Base-by-base conservation (phyloP, 2,329 filamentous ascomycete genomes). In the Parafenestella ontariensis region DNA sequence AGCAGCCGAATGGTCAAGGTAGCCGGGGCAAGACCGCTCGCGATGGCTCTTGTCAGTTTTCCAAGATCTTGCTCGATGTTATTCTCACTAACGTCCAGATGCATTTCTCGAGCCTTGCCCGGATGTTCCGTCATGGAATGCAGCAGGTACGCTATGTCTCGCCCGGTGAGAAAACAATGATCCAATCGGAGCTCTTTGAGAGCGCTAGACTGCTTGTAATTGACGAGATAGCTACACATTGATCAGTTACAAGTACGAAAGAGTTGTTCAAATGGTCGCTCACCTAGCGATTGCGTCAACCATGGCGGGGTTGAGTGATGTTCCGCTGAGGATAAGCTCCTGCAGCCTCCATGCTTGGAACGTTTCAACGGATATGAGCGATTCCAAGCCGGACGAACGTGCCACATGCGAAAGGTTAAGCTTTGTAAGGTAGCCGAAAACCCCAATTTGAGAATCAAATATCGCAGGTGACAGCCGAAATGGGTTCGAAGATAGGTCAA, bases 401-500 rank as follows among this genome's bases (percentile, higher is more conserved):
- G 86, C 83, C 18, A 89, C 81, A 52, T 87, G 83, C 8, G 87
- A 89, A 3, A 91, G 74, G 61, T 90, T 85, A 49, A 90, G 78
- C 60, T 85, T 87, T 36, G 87, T 83, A 33, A 91, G 82, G 52
- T 85, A 86, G 31, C 83, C 82, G 74, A 90, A 89, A 49, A 87
- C 84, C 21, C 85, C 83, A 68, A 90, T 85, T 55, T 88, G 85
- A 44, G 83, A 83, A 61, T 88, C 87, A 48, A 90, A 86, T n/a
- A 83, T 78, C 15, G 84, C 79, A 0, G 87, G 85, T 47, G 85
- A 85, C 34, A 90, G 77, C 1, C 88, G 83, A 26, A 87, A 86
- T 52, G 85, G 83, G 57, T 89, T 87, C 11, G 85, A 85, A 3
- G 88, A 88, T 11, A 91, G 82, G 66, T 90, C 83, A 54, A 91